phyloP scores from a whole-genome alignment of 805 yeast species.

The Saccharomyces mikatae region DNA sequence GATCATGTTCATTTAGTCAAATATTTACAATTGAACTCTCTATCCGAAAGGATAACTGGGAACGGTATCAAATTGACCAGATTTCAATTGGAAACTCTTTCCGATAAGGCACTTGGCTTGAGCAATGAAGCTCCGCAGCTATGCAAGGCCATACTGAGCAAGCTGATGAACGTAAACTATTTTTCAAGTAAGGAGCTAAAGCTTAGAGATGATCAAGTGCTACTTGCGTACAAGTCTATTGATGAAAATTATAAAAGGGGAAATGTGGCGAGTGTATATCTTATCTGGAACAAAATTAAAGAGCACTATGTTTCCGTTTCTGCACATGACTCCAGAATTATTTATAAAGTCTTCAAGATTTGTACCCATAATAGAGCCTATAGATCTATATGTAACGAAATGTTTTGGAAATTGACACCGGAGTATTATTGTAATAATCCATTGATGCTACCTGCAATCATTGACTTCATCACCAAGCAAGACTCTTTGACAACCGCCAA shows the following conservation, averaged over 20 bases:
- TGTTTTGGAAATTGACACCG: slow-evolving; percentile 14
- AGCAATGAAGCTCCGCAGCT: slow-evolving; percentile 6
- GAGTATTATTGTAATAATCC: slow-evolving; percentile 21
- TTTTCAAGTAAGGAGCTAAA: neutral
- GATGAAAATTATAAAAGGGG: slow-evolving; percentile 13
- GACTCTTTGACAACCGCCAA: slow-evolving; percentile 11
- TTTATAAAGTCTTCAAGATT: slow-evolving; percentile 17
- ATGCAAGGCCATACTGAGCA: slow-evolving; percentile 11
- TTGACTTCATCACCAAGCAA: slow-evolving; percentile 14
- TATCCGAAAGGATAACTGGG: slow-evolving; percentile 4
- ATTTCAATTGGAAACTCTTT: slow-evolving; percentile 14
- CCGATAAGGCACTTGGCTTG: slow-evolving; percentile 17
- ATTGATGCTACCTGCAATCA: slow-evolving; percentile 18
- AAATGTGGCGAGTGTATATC: slow-evolving; percentile 22
- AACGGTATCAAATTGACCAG: slow-evolving; percentile 4
- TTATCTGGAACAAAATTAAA: slow-evolving; percentile 19
- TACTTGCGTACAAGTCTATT: slow-evolving; percentile 17
- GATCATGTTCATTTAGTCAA: slow-evolving; percentile 14
- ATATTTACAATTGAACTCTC: slow-evolving; percentile 7
- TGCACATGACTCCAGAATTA: slow-evolving; percentile 21
- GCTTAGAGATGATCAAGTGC: slow-evolving; percentile 9
- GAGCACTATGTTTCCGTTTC: slow-evolving; percentile 9
- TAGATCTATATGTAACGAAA: slow-evolving; percentile 11
- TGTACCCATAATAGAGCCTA: slow-evolving; percentile 18
- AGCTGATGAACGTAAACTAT: slow-evolving; percentile 9